Conservation (phyloP, 73 alveolate genomes). For the Blepharisma japonicum region DNA sequence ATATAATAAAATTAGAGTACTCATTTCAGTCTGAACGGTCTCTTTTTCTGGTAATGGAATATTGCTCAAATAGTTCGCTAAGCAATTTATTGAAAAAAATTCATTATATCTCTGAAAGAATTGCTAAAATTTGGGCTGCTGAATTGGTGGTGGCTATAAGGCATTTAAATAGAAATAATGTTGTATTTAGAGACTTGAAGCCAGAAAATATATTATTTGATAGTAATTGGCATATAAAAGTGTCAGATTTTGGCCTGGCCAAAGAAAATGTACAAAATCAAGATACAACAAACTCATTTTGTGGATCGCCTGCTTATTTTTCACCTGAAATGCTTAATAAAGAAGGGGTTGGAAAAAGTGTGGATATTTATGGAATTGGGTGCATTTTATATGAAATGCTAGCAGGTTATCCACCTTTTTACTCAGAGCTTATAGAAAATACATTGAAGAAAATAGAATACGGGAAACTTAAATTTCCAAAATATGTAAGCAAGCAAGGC, state of each 20-base stretch:
- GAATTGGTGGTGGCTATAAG: slow-evolving; percentile 83
- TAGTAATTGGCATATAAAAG: slow-evolving; percentile 82
- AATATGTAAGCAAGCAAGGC: not conserved
- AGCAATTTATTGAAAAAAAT: slow-evolving; percentile 49
- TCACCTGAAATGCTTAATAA: slow-evolving; percentile 83
- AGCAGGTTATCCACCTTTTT: slow-evolving; percentile 87
- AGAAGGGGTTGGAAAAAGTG: slow-evolving; percentile 67
- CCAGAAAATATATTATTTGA: slow-evolving; percentile 92
- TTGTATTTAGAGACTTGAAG: slow-evolving; percentile 88
- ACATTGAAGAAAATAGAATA: slow-evolving; percentile 39
- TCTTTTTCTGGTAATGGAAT: slow-evolving; percentile 85
- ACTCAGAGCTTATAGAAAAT: slow-evolving; percentile 43
- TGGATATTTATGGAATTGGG: slow-evolving; percentile 89
- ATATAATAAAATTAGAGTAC: slow-evolving; percentile 83
- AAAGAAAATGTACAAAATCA: slow-evolving; percentile 66
- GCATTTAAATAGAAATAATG: slow-evolving; percentile 74
- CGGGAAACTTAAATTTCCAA: not conserved
- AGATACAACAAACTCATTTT: slow-evolving; percentile 71
- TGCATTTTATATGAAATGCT: slow-evolving; percentile 87
- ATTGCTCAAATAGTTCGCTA: slow-evolving; percentile 87
- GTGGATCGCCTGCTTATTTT: slow-evolving; percentile 93
- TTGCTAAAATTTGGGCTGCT: slow-evolving; percentile 82
- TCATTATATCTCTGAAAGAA: slow-evolving; percentile 57
- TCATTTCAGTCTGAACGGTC: slow-evolving; percentile 86
- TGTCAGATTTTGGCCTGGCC: slow-evolving; percentile 94